Evolutionary conservation across 2,329 filamentous ascomycete species (phyloP).

Genomic region (Fusarium oxysporum): DNA sequence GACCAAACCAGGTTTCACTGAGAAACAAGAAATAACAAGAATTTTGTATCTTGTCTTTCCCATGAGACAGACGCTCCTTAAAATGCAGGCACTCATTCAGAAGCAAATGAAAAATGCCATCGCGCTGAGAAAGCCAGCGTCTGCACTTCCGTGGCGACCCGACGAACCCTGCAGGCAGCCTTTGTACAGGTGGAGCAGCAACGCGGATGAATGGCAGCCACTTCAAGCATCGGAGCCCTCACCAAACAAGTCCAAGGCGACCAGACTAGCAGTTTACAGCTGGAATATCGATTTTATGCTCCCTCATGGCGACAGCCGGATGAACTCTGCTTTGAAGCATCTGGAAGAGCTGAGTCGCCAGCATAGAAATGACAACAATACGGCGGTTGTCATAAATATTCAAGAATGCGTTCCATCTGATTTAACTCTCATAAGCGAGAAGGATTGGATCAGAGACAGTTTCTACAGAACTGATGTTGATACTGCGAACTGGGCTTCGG

Average conservation of each 20-base stretch:
- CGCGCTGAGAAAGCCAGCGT: not conserved
- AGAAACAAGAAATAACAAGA: too few species aligned
- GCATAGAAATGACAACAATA: conserved; percentile 6
- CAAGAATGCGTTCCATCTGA: conserved; percentile 64
- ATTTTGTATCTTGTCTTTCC: accelerated
- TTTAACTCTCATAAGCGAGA: conserved; percentile 55
- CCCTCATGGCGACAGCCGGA: conserved; percentile 47
- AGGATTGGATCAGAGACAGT: conserved; percentile 59
- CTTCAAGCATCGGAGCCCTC: not conserved
- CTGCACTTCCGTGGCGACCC: not conserved
- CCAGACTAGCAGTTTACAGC: conserved; percentile 46
- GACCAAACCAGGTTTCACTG: too few species aligned
- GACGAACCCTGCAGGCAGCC: conserved; percentile 1
- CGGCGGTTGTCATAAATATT: conserved; percentile 59
- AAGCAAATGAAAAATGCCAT: not conserved
- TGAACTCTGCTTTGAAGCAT: conserved; percentile 49
- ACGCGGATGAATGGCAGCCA: not conserved
- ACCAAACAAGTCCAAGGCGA: not conserved
- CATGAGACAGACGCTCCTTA: accelerated
- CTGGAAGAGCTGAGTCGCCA: conserved; percentile 29
- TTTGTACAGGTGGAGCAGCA: not conserved
- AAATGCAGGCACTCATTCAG: not conserved
- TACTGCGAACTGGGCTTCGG: conserved; percentile 56
- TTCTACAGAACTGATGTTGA: conserved; percentile 63
- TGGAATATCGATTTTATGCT: conserved; percentile 56